Conservation (phyloP, 352 stramenopile genomes). For the Globisporangium rhizosaccharum region DNA sequence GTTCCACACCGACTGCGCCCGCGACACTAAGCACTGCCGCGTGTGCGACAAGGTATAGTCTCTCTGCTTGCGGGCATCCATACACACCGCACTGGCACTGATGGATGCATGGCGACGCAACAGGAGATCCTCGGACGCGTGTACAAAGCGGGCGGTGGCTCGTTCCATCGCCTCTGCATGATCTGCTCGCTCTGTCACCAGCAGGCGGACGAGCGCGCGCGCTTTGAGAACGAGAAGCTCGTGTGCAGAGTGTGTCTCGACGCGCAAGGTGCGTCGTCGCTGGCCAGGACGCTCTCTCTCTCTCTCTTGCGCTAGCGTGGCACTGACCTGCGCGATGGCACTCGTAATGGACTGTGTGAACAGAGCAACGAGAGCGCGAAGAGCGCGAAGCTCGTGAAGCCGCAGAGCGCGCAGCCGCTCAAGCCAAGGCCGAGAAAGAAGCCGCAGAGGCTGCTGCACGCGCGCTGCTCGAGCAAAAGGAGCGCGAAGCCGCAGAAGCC, state of each 20-base stretch:
- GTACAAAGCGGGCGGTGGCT: constrained; percentile 52
- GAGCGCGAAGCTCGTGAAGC: constrained; percentile 46
- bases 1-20: constrained; percentile 70
- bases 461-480: constrained; percentile 38
- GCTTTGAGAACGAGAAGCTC: constrained; percentile 45
- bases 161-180: constrained; percentile 82
- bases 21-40: constrained; percentile 61
- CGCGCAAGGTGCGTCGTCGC: constrained; percentile 28
- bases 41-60: constrained; percentile 58
- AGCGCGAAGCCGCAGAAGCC: constrained; percentile 41
- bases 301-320: no score
- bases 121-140: constrained; percentile 68
- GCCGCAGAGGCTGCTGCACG: constrained; percentile 34
- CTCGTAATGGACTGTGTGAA: not conserved
- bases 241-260: constrained; percentile 50
- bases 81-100: not conserved
- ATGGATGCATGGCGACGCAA: no score
- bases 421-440: constrained; percentile 46
- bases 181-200: constrained; percentile 67
- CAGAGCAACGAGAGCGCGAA: constrained; percentile 34
- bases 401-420: constrained; percentile 34
- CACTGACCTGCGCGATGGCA: no score
- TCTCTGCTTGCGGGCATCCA: not conserved
- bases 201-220: constrained; percentile 53
- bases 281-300: not conserved